phyloP scores from a whole-genome alignment of 2,329 filamentous ascomycete genomes.

The Colletotrichum salicis region DNA sequence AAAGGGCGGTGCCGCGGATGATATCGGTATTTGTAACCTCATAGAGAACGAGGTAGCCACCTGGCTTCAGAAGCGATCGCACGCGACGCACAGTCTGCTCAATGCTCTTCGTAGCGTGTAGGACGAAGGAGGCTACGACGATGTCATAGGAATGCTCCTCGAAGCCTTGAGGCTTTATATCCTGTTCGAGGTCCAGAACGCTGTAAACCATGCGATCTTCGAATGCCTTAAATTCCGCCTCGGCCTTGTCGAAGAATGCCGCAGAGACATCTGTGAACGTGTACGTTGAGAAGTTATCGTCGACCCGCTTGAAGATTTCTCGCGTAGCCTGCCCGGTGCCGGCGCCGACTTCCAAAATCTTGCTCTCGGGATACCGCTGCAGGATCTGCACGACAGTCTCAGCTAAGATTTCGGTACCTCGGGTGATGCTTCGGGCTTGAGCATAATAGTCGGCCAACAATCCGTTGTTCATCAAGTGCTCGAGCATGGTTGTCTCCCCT shows the following conservation, averaged over 20 bases:
- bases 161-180: not conserved
- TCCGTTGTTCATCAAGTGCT: conserved; percentile 48
- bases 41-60: conserved; percentile 41
- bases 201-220: conserved; percentile 6
- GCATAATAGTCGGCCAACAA: conserved; percentile 49
- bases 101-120: conserved; percentile 42
- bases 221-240: conserved; percentile 39
- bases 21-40: conserved; percentile 7
- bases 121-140: conserved; percentile 42
- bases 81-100: conserved; percentile 39
- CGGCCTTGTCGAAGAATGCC: conserved; percentile 38
- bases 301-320: conserved; percentile 16
- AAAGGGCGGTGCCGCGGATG: conserved; percentile 27
- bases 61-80: conserved; percentile 43
- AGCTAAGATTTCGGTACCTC: not conserved
- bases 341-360: conserved; percentile 43
- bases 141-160: conserved; percentile 36
- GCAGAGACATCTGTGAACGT: conserved; percentile 40
- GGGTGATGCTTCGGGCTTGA: conserved; percentile 31
- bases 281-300: conserved; percentile 24
- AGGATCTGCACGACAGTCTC: conserved; percentile 45
- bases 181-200: not conserved
- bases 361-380: conserved; percentile 48
- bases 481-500: conserved; percentile 48
- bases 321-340: conserved; percentile 51